These are phyloP conservation scores for Babesia gibsoni DNA, from an alignment of 169 alveolate genomes.

Conservation along the genomic window DNA sequence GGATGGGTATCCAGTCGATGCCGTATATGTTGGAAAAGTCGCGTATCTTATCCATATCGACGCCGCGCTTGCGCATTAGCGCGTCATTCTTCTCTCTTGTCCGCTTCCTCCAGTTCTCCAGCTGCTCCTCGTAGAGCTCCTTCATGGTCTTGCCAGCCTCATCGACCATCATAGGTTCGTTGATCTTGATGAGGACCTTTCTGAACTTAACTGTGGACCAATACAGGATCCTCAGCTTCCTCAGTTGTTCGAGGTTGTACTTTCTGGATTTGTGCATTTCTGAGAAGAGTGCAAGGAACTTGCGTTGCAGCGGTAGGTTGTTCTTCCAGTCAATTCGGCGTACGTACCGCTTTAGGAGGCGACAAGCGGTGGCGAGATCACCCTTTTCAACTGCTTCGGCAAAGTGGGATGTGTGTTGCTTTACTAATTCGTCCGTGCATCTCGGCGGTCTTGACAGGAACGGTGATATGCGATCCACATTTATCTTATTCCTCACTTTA, in stretches of 20 bases:
- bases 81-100: constrained; percentile 61
- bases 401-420: constrained; percentile 59
- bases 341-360: constrained; percentile 60
- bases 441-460: constrained; percentile 71
- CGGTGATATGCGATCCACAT: constrained; percentile 70
- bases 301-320: constrained; percentile 47
- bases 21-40: constrained; percentile 74
- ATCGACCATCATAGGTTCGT: constrained; percentile 57
- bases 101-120: constrained; percentile 49
- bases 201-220: constrained; percentile 71
- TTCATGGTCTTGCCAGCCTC: constrained; percentile 71
- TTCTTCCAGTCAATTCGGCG: constrained; percentile 59
- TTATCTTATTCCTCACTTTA: constrained; percentile 62
- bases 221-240: constrained; percentile 63
- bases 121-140: constrained; percentile 73
- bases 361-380: constrained; percentile 70
- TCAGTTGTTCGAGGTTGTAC: constrained; percentile 53
- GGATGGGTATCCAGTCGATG: constrained; percentile 74
- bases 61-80: constrained; percentile 60
- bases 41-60: constrained; percentile 70
- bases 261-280: constrained; percentile 68
- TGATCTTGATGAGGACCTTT: constrained; percentile 63
- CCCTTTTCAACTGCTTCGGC: constrained; percentile 69
- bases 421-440: constrained; percentile 66
- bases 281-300: constrained; percentile 59